Conservation (phyloP, 108 stramenopile genomes). For the Nitzschia putrida region DNA sequence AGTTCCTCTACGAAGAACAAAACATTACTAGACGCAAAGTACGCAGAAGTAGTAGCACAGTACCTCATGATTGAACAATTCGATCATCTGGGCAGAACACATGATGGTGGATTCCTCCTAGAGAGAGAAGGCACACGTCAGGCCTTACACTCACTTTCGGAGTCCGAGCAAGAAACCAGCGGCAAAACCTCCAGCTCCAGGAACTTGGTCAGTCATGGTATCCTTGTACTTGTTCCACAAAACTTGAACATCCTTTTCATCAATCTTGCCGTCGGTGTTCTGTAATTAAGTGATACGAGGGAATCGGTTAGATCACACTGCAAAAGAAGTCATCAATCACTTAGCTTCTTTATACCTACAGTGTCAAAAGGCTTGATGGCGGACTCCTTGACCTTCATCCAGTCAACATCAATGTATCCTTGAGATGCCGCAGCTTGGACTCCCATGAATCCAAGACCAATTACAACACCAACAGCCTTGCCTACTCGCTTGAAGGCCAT, state of each 20-base stretch:
- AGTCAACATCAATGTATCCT: slow-evolving; percentile 86
- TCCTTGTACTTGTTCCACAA: slow-evolving; percentile 79
- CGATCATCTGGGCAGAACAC: too few relatives aligned
- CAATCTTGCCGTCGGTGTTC: slow-evolving; percentile 54
- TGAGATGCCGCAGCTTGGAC: slow-evolving; percentile 62
- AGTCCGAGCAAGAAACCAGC: slow-evolving; percentile 87
- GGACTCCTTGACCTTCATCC: slow-evolving; percentile 76
- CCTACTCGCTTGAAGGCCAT: slow-evolving; percentile 82
- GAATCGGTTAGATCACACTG: neutral
- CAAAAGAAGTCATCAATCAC: neutral
- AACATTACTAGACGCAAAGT: too few relatives aligned
- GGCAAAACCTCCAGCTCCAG: slow-evolving; percentile 81
- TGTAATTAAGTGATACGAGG: neutral
- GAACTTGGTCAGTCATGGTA: slow-evolving; percentile 77
- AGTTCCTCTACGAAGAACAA: too few relatives aligned
- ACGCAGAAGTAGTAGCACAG: too few relatives aligned
- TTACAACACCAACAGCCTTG: slow-evolving; percentile 66
- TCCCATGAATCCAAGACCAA: slow-evolving; percentile 78
- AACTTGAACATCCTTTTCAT: slow-evolving; percentile 67
- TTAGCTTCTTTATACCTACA: slow-evolving; percentile 30
- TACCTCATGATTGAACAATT: too few relatives aligned
- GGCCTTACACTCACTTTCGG: slow-evolving; percentile 8
- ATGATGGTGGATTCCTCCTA: too few relatives aligned
- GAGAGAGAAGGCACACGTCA: too few relatives aligned
- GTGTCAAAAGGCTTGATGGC: slow-evolving; percentile 66